Conservation (phyloP, 257 asterid species). For the Solanum etuberosum region DNA sequence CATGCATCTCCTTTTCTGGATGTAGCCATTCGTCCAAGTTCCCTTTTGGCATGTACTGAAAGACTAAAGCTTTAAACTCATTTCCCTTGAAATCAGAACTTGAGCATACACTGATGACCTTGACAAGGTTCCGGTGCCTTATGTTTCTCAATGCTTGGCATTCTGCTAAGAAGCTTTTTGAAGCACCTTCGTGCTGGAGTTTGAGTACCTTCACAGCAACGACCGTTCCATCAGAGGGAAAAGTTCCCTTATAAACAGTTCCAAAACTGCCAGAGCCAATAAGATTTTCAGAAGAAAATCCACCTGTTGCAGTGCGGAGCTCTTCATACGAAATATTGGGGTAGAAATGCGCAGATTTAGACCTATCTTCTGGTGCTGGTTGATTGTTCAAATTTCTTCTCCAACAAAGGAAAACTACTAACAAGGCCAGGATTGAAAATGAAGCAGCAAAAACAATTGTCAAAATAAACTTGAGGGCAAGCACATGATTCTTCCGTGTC, state of each 20-base stretch:
- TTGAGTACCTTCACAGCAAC: slow-evolving; percentile 40
- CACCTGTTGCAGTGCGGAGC: slow-evolving; percentile 25
- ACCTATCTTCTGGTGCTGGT: not conserved
- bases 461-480: slow-evolving; percentile 6
- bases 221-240: slow-evolving; percentile 13
- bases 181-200: slow-evolving; percentile 26
- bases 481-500: not conserved
- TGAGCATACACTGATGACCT: slow-evolving; percentile 41
- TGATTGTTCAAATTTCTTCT: not conserved
- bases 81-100: slow-evolving; percentile 28
- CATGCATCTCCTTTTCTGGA: slow-evolving; percentile 6
- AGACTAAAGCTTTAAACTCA: slow-evolving; percentile 40
- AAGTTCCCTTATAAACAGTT: slow-evolving; percentile 27
- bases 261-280: slow-evolving; percentile 39
- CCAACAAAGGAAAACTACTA: slow-evolving; percentile 13
- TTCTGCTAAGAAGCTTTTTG: slow-evolving; percentile 38
- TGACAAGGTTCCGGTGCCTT: slow-evolving; percentile 37
- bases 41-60: slow-evolving; percentile 33
- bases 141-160: slow-evolving; percentile 34
- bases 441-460: slow-evolving; percentile 3
- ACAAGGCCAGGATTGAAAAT: slow-evolving; percentile 9
- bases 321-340: slow-evolving; percentile 27
- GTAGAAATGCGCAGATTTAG: not conserved
- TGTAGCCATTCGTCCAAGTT: slow-evolving; percentile 43
- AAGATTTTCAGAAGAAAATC: slow-evolving; percentile 22